Evolutionary conservation across 495 filamentous ascomycete species (phyloP).

Genomic region (Lophium mytilinum): DNA sequence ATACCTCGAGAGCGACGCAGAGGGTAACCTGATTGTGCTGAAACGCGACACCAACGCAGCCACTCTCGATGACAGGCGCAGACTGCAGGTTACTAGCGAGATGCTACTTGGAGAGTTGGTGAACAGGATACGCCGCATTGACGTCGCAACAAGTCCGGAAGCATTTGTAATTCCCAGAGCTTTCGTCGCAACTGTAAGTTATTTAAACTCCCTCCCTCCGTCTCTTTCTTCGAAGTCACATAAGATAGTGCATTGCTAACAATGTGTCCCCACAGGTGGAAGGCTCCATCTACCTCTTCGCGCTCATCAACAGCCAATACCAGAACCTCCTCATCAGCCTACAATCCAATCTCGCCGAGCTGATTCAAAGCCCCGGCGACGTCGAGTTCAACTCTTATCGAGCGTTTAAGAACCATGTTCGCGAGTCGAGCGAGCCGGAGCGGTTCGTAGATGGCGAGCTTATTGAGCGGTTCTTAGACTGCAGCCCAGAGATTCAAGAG

Average conservation of each 20-base stretch:
- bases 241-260: not conserved
- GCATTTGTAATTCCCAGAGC: constrained; percentile 71
- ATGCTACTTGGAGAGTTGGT: constrained; percentile 86
- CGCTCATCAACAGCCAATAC: constrained; percentile 56
- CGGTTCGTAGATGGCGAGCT: constrained; percentile 91
- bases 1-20: constrained; percentile 72
- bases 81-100: constrained; percentile 69
- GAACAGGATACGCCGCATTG: constrained; percentile 63
- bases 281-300: constrained; percentile 86
- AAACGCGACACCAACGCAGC: constrained; percentile 62
- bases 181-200: constrained; percentile 78
- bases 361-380: constrained; percentile 56
- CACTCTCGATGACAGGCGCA: constrained; percentile 60
- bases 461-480: constrained; percentile 74
- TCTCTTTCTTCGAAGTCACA: not conserved
- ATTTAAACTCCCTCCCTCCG: not conserved
- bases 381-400: constrained; percentile 72
- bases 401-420: constrained; percentile 62
- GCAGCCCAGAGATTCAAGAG: constrained; percentile 53
- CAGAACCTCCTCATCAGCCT: constrained; percentile 78
- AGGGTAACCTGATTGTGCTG: constrained; percentile 80
- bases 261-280: constrained; percentile 53
- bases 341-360: constrained; percentile 60
- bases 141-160: constrained; percentile 49
- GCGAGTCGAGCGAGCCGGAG: constrained; percentile 66